Base-by-base conservation (phyloP, 2,329 filamentous ascomycete species). In the Pseudogymnoascus destructans region DNA sequence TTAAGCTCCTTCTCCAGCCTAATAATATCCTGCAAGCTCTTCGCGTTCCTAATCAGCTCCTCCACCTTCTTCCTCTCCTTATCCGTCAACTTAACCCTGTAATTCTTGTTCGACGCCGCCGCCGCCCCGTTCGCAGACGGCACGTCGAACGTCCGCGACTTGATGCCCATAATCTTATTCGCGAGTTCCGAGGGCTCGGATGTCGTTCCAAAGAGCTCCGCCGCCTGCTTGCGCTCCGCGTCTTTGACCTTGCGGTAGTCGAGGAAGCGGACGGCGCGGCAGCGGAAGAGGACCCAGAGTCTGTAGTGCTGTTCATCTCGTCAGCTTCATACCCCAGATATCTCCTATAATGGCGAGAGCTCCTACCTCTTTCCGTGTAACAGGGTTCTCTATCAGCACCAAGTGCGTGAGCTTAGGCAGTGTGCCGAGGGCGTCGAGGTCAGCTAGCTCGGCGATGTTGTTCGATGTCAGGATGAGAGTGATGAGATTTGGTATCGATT, bases 171-270 rank as follows among this genome's bases (percentile, higher is more conserved):
- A 67, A 97, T 92, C 77, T 86, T 85, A 17, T 81, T 80, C 23
- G 92, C 91, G 33, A 95, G 77, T 9, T 86, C 84, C 0, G 90
- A 89, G 0, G 92, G 93, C 69, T 87, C 82, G 57, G 86, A 81
- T 1, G 72, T 71, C 2, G 86, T 89, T 57, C 95, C 95, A 67
- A 97, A 97, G 1, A 98, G 77, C 71, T 92, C 86, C 15, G 74
- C 77, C 0, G 89, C 89, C 65, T 84, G 80, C 63, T 81, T 74
- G 46, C 91, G 82, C 77, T 98, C 93, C 0, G 79, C 83, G 63
- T 93, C 82, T 72, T 89, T 95, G 55, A 98, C 90, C 73, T 95
- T 95, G 65, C 83, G 79, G 70, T 89, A 96, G 73, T 98, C 93
- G 55, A 98, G 79, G 72, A 95, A 97, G 46, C 92, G 85, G 42